Evolutionary conservation across 179 eudicot species (phyloP).

Genomic region (Drosera spatulata): DNA sequence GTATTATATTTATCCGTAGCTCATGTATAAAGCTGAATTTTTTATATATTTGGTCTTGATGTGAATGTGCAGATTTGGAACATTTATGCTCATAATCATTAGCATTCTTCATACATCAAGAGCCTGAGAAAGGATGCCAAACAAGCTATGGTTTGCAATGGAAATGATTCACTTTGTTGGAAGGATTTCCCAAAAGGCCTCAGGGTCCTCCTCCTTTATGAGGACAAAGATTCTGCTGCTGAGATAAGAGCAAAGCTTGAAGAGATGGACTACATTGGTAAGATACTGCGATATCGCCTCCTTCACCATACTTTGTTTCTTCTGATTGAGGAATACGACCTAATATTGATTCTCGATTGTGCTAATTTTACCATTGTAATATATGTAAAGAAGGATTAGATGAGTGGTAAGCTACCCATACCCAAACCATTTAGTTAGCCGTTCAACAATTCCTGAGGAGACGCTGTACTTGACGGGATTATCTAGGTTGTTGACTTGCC

Average conservation of each 20-base stretch:
- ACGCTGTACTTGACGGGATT: too few species aligned
- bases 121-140: conserved; percentile 57
- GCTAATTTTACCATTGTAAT: too few species aligned
- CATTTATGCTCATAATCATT: conserved; percentile 9
- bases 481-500: too few species aligned
- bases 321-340: too few species aligned
- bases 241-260: conserved; percentile 64
- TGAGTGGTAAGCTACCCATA: too few species aligned
- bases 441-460: too few species aligned
- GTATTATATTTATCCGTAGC: too few species aligned
- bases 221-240: conserved; percentile 39
- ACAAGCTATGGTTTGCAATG: conserved; percentile 82
- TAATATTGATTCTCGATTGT: too few species aligned
- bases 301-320: too few species aligned
- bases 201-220: conserved; percentile 66
- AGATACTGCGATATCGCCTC: conserved; percentile 4
- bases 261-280: conserved; percentile 72
- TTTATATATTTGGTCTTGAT: background rate
- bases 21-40: too few species aligned
- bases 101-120: conserved; percentile 4
- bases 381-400: too few species aligned
- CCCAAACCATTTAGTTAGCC: too few species aligned
- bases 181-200: conserved; percentile 89
- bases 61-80: conserved; percentile 28
- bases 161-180: conserved; percentile 56